Conservation (phyloP, 805 yeast genomes). For the Pichia cabralensis region DNA sequence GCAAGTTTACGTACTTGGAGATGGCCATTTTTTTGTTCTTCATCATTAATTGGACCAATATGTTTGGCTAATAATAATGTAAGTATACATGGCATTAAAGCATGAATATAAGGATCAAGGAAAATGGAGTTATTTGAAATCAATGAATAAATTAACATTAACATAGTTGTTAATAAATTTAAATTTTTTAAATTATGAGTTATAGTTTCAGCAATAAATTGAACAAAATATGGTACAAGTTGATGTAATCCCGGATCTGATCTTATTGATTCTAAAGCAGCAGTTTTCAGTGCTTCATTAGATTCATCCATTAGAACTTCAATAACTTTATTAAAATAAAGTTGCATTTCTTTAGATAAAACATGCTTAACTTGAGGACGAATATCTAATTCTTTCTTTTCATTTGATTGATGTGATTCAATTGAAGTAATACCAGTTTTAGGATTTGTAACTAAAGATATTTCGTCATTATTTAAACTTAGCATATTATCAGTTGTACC, state of each 20-base stretch:
- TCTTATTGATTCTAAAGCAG: constrained; percentile 76
- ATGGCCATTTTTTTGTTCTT: constrained; percentile 23
- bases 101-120: constrained; percentile 92
- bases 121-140: constrained; percentile 77
- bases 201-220: constrained; percentile 90
- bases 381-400: constrained; percentile 45
- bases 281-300: constrained; percentile 50
- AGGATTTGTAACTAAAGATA: constrained; percentile 22
- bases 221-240: constrained; percentile 90
- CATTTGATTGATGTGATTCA: constrained; percentile 14
- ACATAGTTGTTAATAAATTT: constrained; percentile 66
- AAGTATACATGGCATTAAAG: constrained; percentile 91
- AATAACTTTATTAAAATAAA: constrained; percentile 85
- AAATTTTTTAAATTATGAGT: constrained; percentile 76
- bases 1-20: constrained; percentile 79
- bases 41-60: constrained; percentile 40
- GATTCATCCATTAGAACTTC: constrained; percentile 55
- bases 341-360: constrained; percentile 83
- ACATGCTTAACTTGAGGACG: constrained; percentile 94
- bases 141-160: constrained; percentile 80
- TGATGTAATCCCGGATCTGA: constrained; percentile 96
- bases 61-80: constrained; percentile 83
- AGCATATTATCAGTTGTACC: constrained; percentile 70
- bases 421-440: constrained; percentile 21
- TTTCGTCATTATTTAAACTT: constrained; percentile 39